Evolutionary conservation across 257 asterid species (phyloP).

Genomic region (Perilla frutescens): DNA sequence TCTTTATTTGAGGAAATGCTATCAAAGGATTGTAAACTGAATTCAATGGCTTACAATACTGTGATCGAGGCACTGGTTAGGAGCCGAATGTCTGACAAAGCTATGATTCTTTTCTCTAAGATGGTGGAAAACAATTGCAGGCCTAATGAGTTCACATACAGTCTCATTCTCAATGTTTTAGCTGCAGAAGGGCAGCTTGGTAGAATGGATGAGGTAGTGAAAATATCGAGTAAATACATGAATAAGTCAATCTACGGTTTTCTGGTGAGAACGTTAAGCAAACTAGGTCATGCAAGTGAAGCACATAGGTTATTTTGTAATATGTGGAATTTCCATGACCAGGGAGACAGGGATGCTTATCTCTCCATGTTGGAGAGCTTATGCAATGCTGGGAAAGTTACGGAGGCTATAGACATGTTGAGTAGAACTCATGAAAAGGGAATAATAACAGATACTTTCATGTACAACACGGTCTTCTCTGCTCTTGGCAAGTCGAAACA

Average conservation of each 20-base stretch:
- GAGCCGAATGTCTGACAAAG: slow-evolving; percentile 66
- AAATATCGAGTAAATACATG: slow-evolving; percentile 75
- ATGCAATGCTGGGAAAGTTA: slow-evolving; percentile 71
- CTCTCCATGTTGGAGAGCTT: slow-evolving; percentile 83
- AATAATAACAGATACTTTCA: slow-evolving; percentile 67
- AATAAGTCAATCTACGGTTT: slow-evolving; percentile 82
- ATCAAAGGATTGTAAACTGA: slow-evolving; percentile 68
- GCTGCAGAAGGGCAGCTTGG: slow-evolving; percentile 80
- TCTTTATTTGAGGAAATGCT: slow-evolving; percentile 83
- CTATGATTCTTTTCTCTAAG: slow-evolving; percentile 69
- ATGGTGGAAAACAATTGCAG: slow-evolving; percentile 88
- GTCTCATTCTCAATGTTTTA: slow-evolving; percentile 69
- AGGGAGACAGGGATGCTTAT: slow-evolving; percentile 89
- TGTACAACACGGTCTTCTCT: slow-evolving; percentile 82
- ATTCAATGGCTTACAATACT: slow-evolving; percentile 84
- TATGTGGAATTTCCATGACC: slow-evolving; percentile 92
- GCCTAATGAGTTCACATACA: slow-evolving; percentile 89
- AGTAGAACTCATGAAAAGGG: slow-evolving; percentile 84
- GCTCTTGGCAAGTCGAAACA: slow-evolving; percentile 82
- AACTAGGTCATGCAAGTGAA: slow-evolving; percentile 83
- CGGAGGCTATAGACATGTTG: slow-evolving; percentile 87
- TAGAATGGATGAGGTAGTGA: slow-evolving; percentile 80
- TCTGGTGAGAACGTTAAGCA: slow-evolving; percentile 76
- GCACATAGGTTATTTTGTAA: slow-evolving; percentile 90
- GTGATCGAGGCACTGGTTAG: slow-evolving; percentile 78